Evolutionary conservation across 306 rosid genomes (phyloP), one percentile per base, ranked within the genome.

Genomic region (Glycine tomentella): DNA sequence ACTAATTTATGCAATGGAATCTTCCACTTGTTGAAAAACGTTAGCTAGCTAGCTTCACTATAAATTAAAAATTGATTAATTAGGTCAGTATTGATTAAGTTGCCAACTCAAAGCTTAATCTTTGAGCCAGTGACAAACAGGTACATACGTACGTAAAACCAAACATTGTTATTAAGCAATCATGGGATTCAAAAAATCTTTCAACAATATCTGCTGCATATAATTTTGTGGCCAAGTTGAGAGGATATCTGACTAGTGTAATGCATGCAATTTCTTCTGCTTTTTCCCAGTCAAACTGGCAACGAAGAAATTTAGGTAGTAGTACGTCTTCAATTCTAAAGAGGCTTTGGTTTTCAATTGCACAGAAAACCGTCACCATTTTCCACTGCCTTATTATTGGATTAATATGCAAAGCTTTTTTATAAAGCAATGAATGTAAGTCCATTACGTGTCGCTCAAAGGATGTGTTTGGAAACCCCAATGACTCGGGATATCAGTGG

Each of bases 401-500:
- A 20, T 2, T 58, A 8, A 58, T 40, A 59, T 7, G 66, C 40
- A 25, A 59, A 59, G n/a, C 40, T 53, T 25, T n/a, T 56, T 16
- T 15, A 56, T 56, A 56, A 56, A 56, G 62, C 62, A 56, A 16
- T 56, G 10, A 56, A 16, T 16, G 62, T 56, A 16, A 56, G 62
- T 56, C 62, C 33, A 56, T 15, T 16, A 53, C 62, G n/a, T 25
- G 6, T 9, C 45, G 11, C 11, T 40, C 72, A 71, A 49, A 71
- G 53, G 57, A 80, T 52, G 65, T 16, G 14, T 38, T 73, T 73
- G 13, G 49, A 73, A 73, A n/a, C 65, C n/a, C 77, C 77, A 73
- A 38, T 48, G 52, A 38, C 15, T 48, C 33, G 44, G 42, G 63
- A 80, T 25, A 13, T 20, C 16, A 72, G 65, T 15, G 67, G 59